A percentile compares a stretch with the other conserved stretches of the same genome.
phyloP scores from a whole-genome alignment of 192 early-diverging fungal genomes.

The Jimgerdemannia lactiflua region DNA sequence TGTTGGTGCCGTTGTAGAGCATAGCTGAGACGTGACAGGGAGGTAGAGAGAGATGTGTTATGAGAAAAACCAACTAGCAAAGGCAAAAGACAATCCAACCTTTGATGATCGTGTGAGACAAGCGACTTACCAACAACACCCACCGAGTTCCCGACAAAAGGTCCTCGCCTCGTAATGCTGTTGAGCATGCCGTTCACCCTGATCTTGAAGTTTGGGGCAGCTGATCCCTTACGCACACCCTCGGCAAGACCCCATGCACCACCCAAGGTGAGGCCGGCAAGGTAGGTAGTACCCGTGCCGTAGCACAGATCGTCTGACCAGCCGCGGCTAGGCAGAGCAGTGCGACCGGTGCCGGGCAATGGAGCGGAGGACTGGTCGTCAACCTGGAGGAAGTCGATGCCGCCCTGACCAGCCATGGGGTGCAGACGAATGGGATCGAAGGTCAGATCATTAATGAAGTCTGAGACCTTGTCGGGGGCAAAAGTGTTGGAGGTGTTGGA shows the following conservation, averaged over 20 bases:
- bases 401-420: conserved; percentile 51
- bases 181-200: conserved; percentile 81
- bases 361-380: conserved; percentile 31
- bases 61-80: not conserved
- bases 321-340: conserved; percentile 63
- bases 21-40: conserved; percentile 41
- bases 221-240: conserved; percentile 56
- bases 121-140: conserved; percentile 58
- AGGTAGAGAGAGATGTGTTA: not conserved
- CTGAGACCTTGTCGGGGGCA: conserved; percentile 40
- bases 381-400: conserved; percentile 54
- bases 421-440: conserved; percentile 42
- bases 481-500: conserved; percentile 34
- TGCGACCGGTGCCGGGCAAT: conserved; percentile 25
- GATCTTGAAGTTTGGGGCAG: conserved; percentile 67
- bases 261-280: conserved; percentile 68
- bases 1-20: conserved; percentile 78
- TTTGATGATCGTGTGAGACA: not conserved
- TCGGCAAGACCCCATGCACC: conserved; percentile 76
- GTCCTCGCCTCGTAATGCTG: conserved; percentile 80
- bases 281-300: conserved; percentile 77
- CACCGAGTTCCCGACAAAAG: conserved; percentile 78
- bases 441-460: conserved; percentile 45
- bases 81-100: not conserved
- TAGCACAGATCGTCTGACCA: conserved; percentile 83